A percentile compares a stretch with the other conserved stretches of the same genome.
Conservation (phyloP, 2,329 filamentous ascomycete species). For the Coniochaeta hoffmannii region DNA sequence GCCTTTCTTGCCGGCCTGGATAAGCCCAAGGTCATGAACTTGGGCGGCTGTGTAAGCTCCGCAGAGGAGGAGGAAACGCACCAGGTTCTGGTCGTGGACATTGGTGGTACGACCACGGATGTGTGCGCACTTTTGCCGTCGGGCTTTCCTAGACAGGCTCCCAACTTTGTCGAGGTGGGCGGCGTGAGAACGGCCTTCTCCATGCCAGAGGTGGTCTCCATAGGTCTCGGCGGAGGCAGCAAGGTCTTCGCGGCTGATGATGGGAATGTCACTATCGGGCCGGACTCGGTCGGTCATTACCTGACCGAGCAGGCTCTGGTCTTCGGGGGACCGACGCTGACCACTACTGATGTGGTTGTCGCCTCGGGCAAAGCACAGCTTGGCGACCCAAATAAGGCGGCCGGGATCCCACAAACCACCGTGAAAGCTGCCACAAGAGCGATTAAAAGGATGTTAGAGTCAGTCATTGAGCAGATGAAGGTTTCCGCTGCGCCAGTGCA, state of each 20-base stretch:
- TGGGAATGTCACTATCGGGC: slow-evolving; percentile 37
- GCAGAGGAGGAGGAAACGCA: slow-evolving; percentile 11
- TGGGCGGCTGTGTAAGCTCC: background rate
- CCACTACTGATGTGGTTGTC: slow-evolving; percentile 45
- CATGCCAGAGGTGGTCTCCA: slow-evolving; percentile 47
- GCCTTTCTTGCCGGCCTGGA: slow-evolving; percentile 45
- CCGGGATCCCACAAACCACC: slow-evolving; percentile 13
- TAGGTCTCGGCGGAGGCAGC: slow-evolving; percentile 49
- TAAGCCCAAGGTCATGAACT: slow-evolving; percentile 5
- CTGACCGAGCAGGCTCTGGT: slow-evolving; percentile 38
- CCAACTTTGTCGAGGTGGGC: slow-evolving; percentile 49
- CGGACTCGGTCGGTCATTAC: slow-evolving; percentile 46
- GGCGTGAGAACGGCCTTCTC: slow-evolving; percentile 53
- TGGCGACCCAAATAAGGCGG: slow-evolving; percentile 21
- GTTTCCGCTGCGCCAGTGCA: slow-evolving; percentile 43
- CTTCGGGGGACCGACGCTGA: slow-evolving; percentile 46
- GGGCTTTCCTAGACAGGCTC: slow-evolving; percentile 53
- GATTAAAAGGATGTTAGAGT: slow-evolving; percentile 24
- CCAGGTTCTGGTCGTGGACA: slow-evolving; percentile 44
- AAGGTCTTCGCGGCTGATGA: slow-evolving; percentile 15
- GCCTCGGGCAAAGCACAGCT: slow-evolving; percentile 23
- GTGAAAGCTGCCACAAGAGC: slow-evolving; percentile 19
- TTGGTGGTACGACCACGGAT: slow-evolving; percentile 56
- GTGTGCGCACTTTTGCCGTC: slow-evolving; percentile 49
- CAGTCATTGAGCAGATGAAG: slow-evolving; percentile 47